These are phyloP conservation scores for Ophiostoma ips DNA, from an alignment of 2,329 filamentous ascomycete species.

Conservation along the genomic window DNA sequence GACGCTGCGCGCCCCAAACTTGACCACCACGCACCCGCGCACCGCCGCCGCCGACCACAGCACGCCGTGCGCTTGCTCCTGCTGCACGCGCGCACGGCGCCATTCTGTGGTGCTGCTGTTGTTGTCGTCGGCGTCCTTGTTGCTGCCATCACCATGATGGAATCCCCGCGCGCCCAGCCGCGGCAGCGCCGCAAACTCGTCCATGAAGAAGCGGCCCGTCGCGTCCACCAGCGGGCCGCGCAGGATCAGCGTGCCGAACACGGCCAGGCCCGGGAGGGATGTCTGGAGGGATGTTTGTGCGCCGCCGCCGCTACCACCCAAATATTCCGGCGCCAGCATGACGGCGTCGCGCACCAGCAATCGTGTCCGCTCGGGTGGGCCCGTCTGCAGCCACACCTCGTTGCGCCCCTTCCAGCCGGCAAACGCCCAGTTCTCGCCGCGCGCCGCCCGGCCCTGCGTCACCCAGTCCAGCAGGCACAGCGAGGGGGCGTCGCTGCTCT, in stretches of 20 bases:
- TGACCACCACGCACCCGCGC: constrained; percentile 75
- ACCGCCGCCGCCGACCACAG: constrained; percentile 74
- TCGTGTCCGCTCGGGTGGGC: constrained; percentile 23
- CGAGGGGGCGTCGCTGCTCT: constrained; percentile 22
- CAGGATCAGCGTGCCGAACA: constrained; percentile 77
- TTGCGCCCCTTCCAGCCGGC: constrained; percentile 69
- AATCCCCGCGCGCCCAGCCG: constrained; percentile 76
- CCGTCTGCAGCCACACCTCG: constrained; percentile 52
- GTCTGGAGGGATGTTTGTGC: constrained; percentile 26
- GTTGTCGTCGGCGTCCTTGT: constrained; percentile 24
- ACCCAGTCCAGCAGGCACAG: constrained; percentile 91
- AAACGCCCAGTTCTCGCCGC: constrained; percentile 82
- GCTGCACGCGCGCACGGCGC: constrained; percentile 39
- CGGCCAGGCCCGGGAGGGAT: constrained; percentile 60
- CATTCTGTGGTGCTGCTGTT: constrained; percentile 28
- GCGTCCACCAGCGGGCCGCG: constrained; percentile 55
- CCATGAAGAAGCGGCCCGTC: constrained; percentile 60
- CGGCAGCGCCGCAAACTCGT: constrained; percentile 64
- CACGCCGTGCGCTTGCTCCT: constrained; percentile 46
- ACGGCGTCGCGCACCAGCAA: constrained; percentile 78
- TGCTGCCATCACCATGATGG: constrained; percentile 30
- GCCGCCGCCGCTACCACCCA: constrained; percentile 9
- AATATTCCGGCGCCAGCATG: constrained; percentile 36
- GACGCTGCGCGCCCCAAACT: constrained; percentile 72
- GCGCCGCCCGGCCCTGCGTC: constrained; percentile 68